Conservation (phyloP, 768 basidiomycete genomes). For the Rubroboletus pulcherrimus region DNA sequence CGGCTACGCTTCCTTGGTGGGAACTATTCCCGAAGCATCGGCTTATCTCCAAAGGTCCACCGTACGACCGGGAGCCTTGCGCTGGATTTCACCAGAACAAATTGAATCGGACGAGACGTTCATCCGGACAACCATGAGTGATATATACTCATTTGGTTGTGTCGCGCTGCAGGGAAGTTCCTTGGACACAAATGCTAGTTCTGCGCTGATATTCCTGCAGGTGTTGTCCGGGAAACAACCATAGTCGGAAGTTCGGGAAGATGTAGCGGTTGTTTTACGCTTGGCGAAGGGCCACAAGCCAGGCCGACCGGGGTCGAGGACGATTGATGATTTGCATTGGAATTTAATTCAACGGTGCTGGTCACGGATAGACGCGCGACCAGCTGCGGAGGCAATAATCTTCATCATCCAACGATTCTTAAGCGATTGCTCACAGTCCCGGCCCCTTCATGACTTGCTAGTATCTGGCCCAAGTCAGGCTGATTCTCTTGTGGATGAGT, state of each 20-base stretch:
- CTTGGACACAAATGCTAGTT: constrained; percentile 29
- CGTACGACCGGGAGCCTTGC: constrained; percentile 34
- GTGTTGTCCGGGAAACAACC: constrained; percentile 10
- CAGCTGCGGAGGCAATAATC: no score
- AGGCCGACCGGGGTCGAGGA: neutral
- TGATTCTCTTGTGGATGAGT: no score
- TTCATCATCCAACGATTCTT: no score
- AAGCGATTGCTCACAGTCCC: no score
- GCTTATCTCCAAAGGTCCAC: constrained; percentile 16
- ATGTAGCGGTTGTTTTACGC: constrained; percentile 2
- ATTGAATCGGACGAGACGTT: constrained; percentile 19
- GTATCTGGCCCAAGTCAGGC: no score
- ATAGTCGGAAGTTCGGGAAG: neutral
- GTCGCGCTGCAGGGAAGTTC: constrained; percentile 32
- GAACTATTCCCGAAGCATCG: constrained; percentile 3
- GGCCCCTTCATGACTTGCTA: no score
- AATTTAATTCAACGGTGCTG: no score
- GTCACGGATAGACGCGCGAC: no score
- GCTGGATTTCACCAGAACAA: constrained; percentile 40
- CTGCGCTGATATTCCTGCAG: neutral
- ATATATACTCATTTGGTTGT: constrained; percentile 21
- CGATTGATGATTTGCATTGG: no score
- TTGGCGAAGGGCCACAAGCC: neutral
- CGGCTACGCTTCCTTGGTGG: constrained; percentile 31
- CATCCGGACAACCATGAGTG: constrained; percentile 2